Percentiles rank a stretch among this genome's conserved stretches.
These are phyloP conservation scores for Panellus pusillus DNA, from an alignment of 768 basidiomycete genomes.

Conservation along the genomic window DNA sequence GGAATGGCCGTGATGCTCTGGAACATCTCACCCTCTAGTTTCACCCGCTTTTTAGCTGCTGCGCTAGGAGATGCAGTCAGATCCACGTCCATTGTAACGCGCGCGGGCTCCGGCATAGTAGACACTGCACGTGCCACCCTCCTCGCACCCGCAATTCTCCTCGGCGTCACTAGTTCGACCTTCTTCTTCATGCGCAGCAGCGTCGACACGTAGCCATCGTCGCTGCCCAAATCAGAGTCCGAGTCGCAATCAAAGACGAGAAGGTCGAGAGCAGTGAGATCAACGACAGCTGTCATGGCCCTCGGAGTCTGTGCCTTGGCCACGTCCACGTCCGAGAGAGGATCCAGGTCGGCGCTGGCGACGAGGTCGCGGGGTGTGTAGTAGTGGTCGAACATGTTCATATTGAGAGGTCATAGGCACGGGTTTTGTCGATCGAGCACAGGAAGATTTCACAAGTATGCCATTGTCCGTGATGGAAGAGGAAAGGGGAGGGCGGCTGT, in stretches of 20 bases:
- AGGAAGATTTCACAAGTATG: too few relatives aligned
- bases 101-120: not conserved
- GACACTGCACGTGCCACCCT: constrained; percentile 12
- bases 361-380: too few relatives aligned
- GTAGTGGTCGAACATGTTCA: too few relatives aligned
- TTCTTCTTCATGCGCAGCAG: constrained; percentile 14
- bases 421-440: too few relatives aligned
- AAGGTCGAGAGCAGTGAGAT: constrained; percentile 16
- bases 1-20: constrained; percentile 20
- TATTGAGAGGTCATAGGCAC: too few relatives aligned
- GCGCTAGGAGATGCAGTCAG: not conserved
- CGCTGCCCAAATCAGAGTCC: constrained; percentile 13
- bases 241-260: constrained; percentile 22
- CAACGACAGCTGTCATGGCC: not conserved
- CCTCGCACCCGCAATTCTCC: constrained; percentile 18
- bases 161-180: not conserved
- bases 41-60: not conserved
- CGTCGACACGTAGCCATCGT: constrained; percentile 20
- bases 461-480: too few relatives aligned
- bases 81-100: not conserved
- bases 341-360: too few relatives aligned
- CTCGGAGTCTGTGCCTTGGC: too few relatives aligned
- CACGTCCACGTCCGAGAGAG: too few relatives aligned
- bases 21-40: constrained; percentile 13
- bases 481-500: too few relatives aligned